These are phyloP conservation scores for Solanum appendiculatum DNA, from an alignment of 257 asterid species.

Conservation along the genomic window DNA sequence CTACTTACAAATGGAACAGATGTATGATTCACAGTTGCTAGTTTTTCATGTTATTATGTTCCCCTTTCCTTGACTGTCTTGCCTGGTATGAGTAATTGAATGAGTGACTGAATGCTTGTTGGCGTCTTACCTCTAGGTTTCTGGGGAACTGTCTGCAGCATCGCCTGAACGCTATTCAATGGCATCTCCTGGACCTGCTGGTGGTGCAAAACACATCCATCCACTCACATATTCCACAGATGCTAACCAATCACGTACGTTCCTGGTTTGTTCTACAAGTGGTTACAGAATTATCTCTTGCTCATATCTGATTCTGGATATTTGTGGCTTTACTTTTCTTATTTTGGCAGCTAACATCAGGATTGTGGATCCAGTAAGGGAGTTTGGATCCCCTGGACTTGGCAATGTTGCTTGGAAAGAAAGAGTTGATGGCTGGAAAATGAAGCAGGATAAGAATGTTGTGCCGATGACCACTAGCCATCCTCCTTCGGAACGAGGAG, in stretches of 20 bases:
- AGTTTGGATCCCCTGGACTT: conserved; percentile 81
- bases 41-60: not conserved
- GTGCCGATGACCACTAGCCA: conserved; percentile 72
- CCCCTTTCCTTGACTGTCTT: not conserved
- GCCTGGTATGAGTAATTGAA: not conserved
- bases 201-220: conserved; percentile 53
- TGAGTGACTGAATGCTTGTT: not conserved
- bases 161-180: conserved; percentile 94
- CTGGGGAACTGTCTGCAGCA: conserved; percentile 97
- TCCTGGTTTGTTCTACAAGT: not conserved
- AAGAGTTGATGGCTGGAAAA: conserved; percentile 95
- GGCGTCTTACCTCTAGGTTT: conserved; percentile 42
- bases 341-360: conserved; percentile 57
- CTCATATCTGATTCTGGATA: not conserved
- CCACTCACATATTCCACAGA: conserved; percentile 31
- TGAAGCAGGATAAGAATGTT: conserved; percentile 91
- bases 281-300: not conserved
- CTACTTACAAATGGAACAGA: conserved; percentile 91
- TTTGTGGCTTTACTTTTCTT: conserved; percentile 4
- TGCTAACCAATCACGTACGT: conserved; percentile 22
- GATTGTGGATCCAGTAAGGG: conserved; percentile 89
- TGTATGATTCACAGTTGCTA: conserved; percentile 34
- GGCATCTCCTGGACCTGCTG: conserved; percentile 91
- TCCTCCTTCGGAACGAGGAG: conserved; percentile 91
- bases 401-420: conserved; percentile 99